Base-by-base conservation (phyloP, 176 grass and related monocot species). In the Juncus inflexus region DNA sequence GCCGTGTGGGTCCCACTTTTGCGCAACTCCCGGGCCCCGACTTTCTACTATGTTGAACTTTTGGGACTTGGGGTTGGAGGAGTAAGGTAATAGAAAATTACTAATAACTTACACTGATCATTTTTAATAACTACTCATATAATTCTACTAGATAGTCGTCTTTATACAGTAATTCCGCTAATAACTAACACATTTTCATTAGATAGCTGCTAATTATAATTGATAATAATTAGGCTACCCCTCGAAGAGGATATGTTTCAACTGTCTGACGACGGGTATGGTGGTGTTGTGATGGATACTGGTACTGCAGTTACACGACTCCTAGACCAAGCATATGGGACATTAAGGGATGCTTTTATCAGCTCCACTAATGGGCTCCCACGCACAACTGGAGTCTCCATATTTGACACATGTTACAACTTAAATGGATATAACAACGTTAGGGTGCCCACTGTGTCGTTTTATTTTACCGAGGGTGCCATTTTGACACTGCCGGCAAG, bases 331-430 rank as follows among this genome's bases (percentile, higher is more conserved):
- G 92, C 92, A 36, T 97, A 97, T 59, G 63, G 42, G 2, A 78
- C 79, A 19, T 82, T 97, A 55, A 66, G 87, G 0, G 82, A 84
- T 69, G 80, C 82, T 38, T 97, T 97, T 72, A 56, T 55, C 19
- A 3, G 2, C 7, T 79, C 63, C 19, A 47, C 84, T 9, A 70
- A 15, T 5, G 77, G 13, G 13, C 82, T 97, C 45, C 92, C 85
- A n/a, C 74, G 79, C 7, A 63, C 60, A 11, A 3, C 85, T 6
- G 60, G 12, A 16, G 37, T 86, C 61, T 97, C 87, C 16, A 84
- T 97, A 74, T 79, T 97, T 43, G 87, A 97, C 74, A 91, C 92
- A 42, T 97, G 92, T 86, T 97, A 97, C 72, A 77, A 89, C 82
- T 79, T 89, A 0, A 66, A 71, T 9, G 84, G 82, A 9, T 97